phyloP scores from a whole-genome alignment of 164 flowering plant species.

The Vitis amurensis region DNA sequence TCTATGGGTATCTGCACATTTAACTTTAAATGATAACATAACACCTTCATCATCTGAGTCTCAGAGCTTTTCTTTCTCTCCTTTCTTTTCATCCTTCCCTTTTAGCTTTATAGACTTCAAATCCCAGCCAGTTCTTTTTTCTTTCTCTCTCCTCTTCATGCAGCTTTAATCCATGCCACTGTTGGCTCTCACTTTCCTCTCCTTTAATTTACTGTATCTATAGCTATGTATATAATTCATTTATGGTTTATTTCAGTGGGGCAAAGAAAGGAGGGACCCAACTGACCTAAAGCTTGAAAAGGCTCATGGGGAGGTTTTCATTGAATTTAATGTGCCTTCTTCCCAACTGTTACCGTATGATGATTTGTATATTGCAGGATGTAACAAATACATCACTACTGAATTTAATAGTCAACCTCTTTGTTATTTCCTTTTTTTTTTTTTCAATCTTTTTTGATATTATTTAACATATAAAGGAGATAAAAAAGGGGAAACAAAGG shows the following conservation, averaged over 20 bases:
- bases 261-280: neutral
- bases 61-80: neutral
- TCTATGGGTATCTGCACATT: no score
- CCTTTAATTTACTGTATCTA: neutral
- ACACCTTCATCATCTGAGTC: neutral
- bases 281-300: neutral
- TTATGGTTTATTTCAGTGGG: neutral
- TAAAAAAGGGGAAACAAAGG: neutral
- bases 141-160: neutral
- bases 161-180: neutral
- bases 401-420: conserved; percentile 8
- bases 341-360: conserved; percentile 30
- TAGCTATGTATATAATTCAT: no score
- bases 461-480: neutral
- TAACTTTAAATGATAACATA: neutral
- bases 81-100: neutral
- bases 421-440: neutral
- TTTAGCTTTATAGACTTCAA: neutral
- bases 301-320: conserved; percentile 2
- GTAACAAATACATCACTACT: conserved; percentile 6
- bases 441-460: neutral
- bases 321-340: conserved; percentile 21
- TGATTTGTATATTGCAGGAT: conserved; percentile 1
- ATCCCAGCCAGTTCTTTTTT: neutral
- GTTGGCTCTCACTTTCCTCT: neutral